A percentile compares a stretch with the other conserved stretches of the same genome.
Evolutionary conservation across 768 basidiomycete species (phyloP).

Genomic region (Pulveroboletus ravenelii): DNA sequence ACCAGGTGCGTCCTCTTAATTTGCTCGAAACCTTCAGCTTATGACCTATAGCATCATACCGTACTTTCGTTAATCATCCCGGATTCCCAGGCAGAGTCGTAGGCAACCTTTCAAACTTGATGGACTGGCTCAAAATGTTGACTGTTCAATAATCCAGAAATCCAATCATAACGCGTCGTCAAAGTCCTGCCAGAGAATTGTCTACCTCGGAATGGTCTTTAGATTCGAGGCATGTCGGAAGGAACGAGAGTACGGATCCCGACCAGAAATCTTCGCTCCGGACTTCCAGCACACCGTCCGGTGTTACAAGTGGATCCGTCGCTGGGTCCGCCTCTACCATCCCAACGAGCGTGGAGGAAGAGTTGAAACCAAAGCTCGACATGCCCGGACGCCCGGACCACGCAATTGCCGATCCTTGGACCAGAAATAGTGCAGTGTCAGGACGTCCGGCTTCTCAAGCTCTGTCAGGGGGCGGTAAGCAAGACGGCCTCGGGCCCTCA

Average conservation of each 20-base stretch:
- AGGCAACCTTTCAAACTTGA: neutral
- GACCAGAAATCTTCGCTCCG: conserved; percentile 5
- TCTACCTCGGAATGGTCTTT: conserved; percentile 7
- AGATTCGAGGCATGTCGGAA: neutral
- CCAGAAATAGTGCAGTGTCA: conserved; percentile 5
- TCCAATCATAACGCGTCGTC: conserved; percentile 2
- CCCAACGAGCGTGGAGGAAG: conserved; percentile 16
- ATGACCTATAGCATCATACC: conserved; percentile 11
- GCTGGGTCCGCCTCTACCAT: conserved; percentile 1
- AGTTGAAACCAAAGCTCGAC: conserved; percentile 20
- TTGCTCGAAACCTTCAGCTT: neutral
- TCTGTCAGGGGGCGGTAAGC: conserved; percentile 27
- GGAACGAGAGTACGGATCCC: neutral
- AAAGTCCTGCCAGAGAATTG: neutral
- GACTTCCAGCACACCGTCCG: conserved; percentile 13
- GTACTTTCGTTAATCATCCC: conserved; percentile 17
- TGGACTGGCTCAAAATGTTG: neutral
- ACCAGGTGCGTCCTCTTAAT: conserved; percentile 18
- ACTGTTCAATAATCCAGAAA: conserved; percentile 1
- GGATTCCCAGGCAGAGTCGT: conserved; percentile 9
- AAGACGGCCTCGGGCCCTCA: conserved; percentile 48
- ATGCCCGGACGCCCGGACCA: neutral
- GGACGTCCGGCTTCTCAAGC: conserved; percentile 11
- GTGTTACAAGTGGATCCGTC: conserved; percentile 3
- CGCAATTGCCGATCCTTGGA: neutral